Conservation (phyloP, 768 basidiomycete genomes). For the Xerocomellus amylosporus region DNA sequence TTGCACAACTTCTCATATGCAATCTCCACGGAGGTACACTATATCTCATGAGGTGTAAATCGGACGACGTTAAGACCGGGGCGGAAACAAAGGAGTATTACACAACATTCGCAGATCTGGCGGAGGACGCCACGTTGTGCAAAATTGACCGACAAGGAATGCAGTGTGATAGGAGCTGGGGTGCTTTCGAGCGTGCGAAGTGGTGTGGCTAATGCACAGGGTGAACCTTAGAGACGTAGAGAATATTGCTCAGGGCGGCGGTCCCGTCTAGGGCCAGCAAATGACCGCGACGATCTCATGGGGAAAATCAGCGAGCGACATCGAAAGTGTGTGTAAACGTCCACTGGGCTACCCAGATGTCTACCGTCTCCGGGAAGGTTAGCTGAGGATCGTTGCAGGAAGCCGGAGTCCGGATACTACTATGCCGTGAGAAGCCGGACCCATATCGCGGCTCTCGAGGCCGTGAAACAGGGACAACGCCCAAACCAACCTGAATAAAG, state of each 20-base stretch:
- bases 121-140: constrained; percentile 25
- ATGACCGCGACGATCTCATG: constrained; percentile 18
- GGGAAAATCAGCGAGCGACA: constrained; percentile 11
- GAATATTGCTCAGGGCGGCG: constrained; percentile 15
- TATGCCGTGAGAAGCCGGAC: neutral
- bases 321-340: neutral
- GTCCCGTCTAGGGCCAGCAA: constrained; percentile 5
- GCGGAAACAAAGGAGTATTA: neutral
- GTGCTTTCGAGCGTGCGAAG: constrained; percentile 7
- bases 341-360: neutral
- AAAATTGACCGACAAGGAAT: constrained; percentile 25
- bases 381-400: neutral
- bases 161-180: constrained; percentile 24
- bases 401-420: neutral
- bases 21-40: neutral
- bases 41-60: neutral
- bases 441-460: neutral
- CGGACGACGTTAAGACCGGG: neutral
- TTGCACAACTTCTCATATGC: neutral
- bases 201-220: constrained; percentile 12
- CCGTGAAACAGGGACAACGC: neutral
- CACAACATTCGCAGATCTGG: constrained; percentile 16
- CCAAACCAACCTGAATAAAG: neutral
- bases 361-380: neutral
- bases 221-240: constrained; percentile 22